These are phyloP conservation scores for Cerrena zonata DNA, from an alignment of 1,284 basidiomycete species.

Conservation along the genomic window DNA sequence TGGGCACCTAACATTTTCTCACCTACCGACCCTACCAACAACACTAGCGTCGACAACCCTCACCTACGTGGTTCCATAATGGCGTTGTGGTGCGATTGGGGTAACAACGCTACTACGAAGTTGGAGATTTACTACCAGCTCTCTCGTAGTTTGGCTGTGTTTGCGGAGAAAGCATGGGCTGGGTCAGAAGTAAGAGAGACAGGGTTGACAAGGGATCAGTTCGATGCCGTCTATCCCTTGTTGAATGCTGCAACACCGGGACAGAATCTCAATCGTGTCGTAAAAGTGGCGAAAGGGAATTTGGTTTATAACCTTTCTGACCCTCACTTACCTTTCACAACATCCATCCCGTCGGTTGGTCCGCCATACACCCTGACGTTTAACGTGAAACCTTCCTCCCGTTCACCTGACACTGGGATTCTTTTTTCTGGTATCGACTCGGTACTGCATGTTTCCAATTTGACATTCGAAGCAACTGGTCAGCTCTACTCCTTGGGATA, in stretches of 20 bases:
- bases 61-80: constrained; percentile 25
- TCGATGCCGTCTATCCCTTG: constrained; percentile 19
- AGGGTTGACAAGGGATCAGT: constrained; percentile 22
- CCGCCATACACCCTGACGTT: constrained; percentile 41
- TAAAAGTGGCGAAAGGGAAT: constrained; percentile 15
- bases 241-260: constrained; percentile 26
- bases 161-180: constrained; percentile 25
- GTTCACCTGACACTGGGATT: constrained; percentile 14
- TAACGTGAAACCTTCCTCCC: constrained; percentile 23
- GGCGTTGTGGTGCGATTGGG: constrained; percentile 29
- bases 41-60: constrained; percentile 20
- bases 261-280: constrained; percentile 27
- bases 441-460: constrained; percentile 30
- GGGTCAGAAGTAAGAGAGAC: constrained; percentile 20
- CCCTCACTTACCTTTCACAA: constrained; percentile 18
- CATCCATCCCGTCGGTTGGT: constrained; percentile 34
- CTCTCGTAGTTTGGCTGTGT: constrained; percentile 23
- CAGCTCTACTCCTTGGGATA: constrained; percentile 32
- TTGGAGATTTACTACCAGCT: constrained; percentile 29
- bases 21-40: constrained; percentile 22
- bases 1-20: constrained; percentile 30
- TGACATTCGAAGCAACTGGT: constrained; percentile 36
- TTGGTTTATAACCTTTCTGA: constrained; percentile 19
- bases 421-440: constrained; percentile 37
- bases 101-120: constrained; percentile 26